Evolutionary conservation across 805 yeast genomes (phyloP).

Genomic region (Suhomyces sp.): DNA sequence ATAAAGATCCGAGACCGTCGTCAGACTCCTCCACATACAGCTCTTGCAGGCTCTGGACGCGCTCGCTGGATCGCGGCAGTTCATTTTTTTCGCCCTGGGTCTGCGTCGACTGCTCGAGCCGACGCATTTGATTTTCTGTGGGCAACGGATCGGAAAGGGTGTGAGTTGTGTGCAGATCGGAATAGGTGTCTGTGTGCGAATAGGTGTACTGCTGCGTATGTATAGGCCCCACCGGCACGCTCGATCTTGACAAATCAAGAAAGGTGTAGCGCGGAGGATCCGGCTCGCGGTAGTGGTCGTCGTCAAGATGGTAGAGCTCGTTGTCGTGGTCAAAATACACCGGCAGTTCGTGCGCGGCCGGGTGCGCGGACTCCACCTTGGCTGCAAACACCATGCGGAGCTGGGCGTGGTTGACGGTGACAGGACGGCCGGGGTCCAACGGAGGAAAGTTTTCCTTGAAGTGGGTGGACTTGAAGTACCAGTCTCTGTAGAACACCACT

Average conservation of each 20-base stretch:
- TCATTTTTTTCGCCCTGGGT: not conserved
- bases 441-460: slow-evolving; percentile 2
- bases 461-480: slow-evolving; percentile 21
- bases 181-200: no score
- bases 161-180: not conserved
- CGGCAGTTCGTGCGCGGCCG: slow-evolving; percentile 11
- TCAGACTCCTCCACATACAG: slow-evolving; percentile 35
- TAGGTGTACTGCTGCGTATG: not conserved
- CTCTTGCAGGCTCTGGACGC: not conserved
- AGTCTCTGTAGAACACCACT: slow-evolving; percentile 33
- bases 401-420: slow-evolving; percentile 4
- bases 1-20: slow-evolving; percentile 25
- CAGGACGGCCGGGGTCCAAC: not conserved
- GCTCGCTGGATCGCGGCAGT: not conserved
- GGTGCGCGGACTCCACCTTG: slow-evolving; percentile 7
- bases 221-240: not conserved
- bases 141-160: not conserved
- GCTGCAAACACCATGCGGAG: slow-evolving; percentile 16
- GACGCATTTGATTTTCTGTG: slow-evolving; percentile 1
- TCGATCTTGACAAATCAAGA: slow-evolving; percentile 11
- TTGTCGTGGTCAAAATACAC: slow-evolving; percentile 25
- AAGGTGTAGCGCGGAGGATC: slow-evolving; percentile 1
- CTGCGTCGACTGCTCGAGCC: slow-evolving; percentile 3
- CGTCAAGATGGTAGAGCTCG: slow-evolving; percentile 8
- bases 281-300: not conserved